Percentiles rank a stretch among this genome's conserved stretches.
Evolutionary conservation across 1,139 yeast genomes (phyloP).

Genomic region (Lodderomyces margitis): DNA sequence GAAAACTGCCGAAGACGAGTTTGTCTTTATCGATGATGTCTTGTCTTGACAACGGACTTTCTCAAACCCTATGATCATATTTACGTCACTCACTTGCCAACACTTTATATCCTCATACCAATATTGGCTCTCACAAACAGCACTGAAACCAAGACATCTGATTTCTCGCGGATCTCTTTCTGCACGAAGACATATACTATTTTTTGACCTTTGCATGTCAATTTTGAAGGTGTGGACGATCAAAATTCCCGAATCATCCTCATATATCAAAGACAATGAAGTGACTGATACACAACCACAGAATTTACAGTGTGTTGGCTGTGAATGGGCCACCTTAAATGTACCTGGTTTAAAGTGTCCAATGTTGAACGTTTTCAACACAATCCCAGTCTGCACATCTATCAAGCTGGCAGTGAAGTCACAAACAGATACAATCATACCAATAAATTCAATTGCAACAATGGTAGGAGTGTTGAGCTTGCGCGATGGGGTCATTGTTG

Average conservation of each 20-base stretch:
- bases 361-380: conserved; percentile 52
- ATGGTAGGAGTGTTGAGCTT: conserved; percentile 7
- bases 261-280: conserved; percentile 66
- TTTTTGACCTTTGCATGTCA: conserved; percentile 68
- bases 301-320: conserved; percentile 84
- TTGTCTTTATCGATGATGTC: neutral
- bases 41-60: conserved; percentile 6
- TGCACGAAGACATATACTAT: conserved; percentile 78
- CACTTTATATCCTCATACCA: conserved; percentile 66
- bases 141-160: conserved; percentile 80
- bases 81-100: conserved; percentile 78
- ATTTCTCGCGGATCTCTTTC: conserved; percentile 92
- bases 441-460: conserved; percentile 55
- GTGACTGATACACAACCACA: conserved; percentile 86
- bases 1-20: conserved; percentile 7
- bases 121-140: conserved; percentile 67
- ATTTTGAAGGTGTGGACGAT: conserved; percentile 72
- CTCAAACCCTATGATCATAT: conserved; percentile 72
- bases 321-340: conserved; percentile 71
- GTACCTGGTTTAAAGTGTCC: conserved; percentile 62
- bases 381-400: conserved; percentile 77
- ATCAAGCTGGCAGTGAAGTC: conserved; percentile 59
- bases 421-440: conserved; percentile 62
- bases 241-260: conserved; percentile 53
- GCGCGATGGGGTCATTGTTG: neutral